A percentile compares a stretch with the other conserved stretches of the same genome.
These are phyloP conservation scores for Fraxinus dipetala DNA, from an alignment of 305 asterid species.

Conservation along the genomic window DNA sequence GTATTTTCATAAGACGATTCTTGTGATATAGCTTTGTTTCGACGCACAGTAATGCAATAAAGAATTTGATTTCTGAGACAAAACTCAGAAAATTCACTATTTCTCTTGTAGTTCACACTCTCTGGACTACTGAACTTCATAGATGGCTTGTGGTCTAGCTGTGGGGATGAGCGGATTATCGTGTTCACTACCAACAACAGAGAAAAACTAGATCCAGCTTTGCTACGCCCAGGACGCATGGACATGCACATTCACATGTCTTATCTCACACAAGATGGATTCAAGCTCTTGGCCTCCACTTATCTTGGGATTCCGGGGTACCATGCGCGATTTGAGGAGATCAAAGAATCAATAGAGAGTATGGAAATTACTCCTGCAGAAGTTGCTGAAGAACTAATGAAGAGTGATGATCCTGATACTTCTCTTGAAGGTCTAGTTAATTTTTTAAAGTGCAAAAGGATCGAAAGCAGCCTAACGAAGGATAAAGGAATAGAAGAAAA, in stretches of 20 bases:
- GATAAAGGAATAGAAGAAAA: conserved; percentile 6
- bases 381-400: conserved; percentile 49
- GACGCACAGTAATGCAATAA: neutral
- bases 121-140: conserved; percentile 70
- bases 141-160: conserved; percentile 76
- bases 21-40: neutral
- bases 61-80: neutral
- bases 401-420: conserved; percentile 35
- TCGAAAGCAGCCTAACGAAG: neutral
- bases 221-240: conserved; percentile 72
- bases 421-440: conserved; percentile 24
- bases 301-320: conserved; percentile 32
- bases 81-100: neutral
- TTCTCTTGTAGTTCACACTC: conserved; percentile 41
- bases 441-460: conserved; percentile 33
- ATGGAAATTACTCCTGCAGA: conserved; percentile 43
- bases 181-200: conserved; percentile 63
- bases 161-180: conserved; percentile 69
- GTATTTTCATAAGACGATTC: neutral
- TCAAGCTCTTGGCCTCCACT: conserved; percentile 45
- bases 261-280: conserved; percentile 47
- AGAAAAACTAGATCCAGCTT: conserved; percentile 59
- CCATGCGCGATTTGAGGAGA: conserved; percentile 26
- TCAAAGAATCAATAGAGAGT: conserved; percentile 26
- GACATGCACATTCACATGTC: conserved; percentile 78